phyloP scores from a whole-genome alignment of 1,139 yeast species.

The Magnusiomyces ingens region DNA sequence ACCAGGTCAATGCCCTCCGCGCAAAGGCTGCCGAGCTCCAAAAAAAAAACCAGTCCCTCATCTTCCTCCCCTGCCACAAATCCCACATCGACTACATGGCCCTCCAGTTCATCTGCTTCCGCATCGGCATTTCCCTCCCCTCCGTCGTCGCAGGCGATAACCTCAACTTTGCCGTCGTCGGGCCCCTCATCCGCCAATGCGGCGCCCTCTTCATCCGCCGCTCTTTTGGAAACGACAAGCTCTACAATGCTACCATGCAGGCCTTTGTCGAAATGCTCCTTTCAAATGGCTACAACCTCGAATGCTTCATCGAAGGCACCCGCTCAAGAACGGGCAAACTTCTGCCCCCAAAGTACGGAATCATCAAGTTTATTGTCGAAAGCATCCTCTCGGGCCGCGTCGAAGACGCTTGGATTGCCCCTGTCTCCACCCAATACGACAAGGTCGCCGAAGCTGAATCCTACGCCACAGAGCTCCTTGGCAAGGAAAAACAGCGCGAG shows the following conservation, averaged over 20 bases:
- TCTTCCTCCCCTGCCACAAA: constrained; percentile 49
- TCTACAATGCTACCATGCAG: constrained; percentile 49
- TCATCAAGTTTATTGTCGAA: constrained; percentile 48
- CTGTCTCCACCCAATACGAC: constrained; percentile 57
- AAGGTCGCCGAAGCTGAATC: constrained; percentile 62
- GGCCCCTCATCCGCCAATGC: constrained; percentile 37
- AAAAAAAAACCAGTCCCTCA: constrained; percentile 33
- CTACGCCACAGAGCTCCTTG: constrained; percentile 53
- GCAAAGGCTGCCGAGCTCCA: constrained; percentile 33
- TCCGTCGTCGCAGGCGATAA: constrained; percentile 65
- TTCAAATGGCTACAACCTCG: constrained; percentile 47
- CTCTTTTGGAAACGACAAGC: constrained; percentile 44
- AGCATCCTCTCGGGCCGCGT: constrained; percentile 40
- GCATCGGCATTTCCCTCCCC: constrained; percentile 54
- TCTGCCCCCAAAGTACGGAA: constrained; percentile 58
- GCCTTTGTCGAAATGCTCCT: constrained; percentile 50
- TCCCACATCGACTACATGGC: constrained; percentile 62
- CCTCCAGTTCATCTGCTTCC: constrained; percentile 49
- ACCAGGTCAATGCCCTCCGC: constrained; percentile 32
- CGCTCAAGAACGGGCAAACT: constrained; percentile 62
- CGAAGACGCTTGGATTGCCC: constrained; percentile 46
- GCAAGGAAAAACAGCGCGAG: constrained; percentile 48
- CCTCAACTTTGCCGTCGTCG: constrained; percentile 56
- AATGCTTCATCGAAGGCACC: constrained; percentile 63
- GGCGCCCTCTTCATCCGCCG: constrained; percentile 41